phyloP scores from a whole-genome alignment of 2,329 filamentous ascomycete species.

The Nemania bipapillata region DNA sequence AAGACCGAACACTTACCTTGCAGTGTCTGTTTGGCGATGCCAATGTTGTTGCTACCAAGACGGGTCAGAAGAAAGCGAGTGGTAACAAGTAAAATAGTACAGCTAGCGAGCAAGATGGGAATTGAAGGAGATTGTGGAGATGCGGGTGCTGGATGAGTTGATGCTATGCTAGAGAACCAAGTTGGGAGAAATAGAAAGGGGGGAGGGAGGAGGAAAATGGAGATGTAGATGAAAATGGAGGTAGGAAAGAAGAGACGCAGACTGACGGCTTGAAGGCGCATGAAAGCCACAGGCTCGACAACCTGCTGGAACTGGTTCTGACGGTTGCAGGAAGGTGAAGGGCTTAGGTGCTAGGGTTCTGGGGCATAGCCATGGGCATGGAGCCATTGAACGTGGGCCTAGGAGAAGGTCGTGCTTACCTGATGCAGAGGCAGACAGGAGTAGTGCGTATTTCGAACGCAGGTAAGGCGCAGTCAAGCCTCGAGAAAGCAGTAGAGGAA shows the following conservation, averaged over 20 bases:
- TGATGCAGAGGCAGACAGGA: conserved; percentile 14
- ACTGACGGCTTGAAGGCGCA: not conserved
- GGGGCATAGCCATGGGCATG: too few species aligned
- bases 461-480: conserved; percentile 28
- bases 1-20: conserved; percentile 29
- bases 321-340: conserved; percentile 23
- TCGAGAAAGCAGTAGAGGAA: conserved; percentile 23
- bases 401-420: conserved; percentile 28
- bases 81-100: conserved; percentile 67
- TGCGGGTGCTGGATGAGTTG: conserved; percentile 55
- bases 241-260: conserved; percentile 22
- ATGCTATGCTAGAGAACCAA: conserved; percentile 59
- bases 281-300: conserved; percentile 20
- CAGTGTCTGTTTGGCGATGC: conserved; percentile 43
- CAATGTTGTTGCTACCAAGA: conserved; percentile 59
- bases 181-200: conserved; percentile 41
- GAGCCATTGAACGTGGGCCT: not conserved
- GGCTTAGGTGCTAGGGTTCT: too few species aligned
- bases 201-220: conserved; percentile 37
- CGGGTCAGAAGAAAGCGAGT: conserved; percentile 61
- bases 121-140: conserved; percentile 58
- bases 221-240: conserved; percentile 33
- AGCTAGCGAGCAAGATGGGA: conserved; percentile 69
- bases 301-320: conserved; percentile 1
- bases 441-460: conserved; percentile 13